Base-by-base conservation (phyloP, 345 rosid species). In the Syzygium jambos region DNA sequence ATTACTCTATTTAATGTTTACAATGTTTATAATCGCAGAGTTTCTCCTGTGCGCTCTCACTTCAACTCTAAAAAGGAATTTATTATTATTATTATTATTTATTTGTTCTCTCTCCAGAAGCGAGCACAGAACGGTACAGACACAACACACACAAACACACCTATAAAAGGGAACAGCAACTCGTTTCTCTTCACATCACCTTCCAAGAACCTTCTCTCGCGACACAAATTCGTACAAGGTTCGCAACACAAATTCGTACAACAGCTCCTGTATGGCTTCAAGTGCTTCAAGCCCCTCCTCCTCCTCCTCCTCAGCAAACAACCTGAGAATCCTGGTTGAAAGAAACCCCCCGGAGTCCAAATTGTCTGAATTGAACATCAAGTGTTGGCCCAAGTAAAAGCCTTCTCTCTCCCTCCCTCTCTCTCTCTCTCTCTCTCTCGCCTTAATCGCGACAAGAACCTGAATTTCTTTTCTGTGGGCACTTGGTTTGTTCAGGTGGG, bases 321-420 rank as follows among this genome's bases (percentile, higher is more conserved):
- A 88, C 87, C 92, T 93, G 30, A 89, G 94, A 87, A 94, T 96
- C 90, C 89, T 87, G 52, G 96, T 97, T 1, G 97, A 97, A 88
- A 93, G 86, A 59, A 95, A 93, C 88, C 97, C 98, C 84, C 86
- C 98, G 77, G 93, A 95, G 59, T 89, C 97, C 34, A 93, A 91
- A 61, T 94, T 97, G 51, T 89, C 91, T 13, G 96, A 96, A 86
- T 88, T 97, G 43, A 95, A 96, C 92, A 88, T 97, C 98, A 96
- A 95, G 94, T 94, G 95, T 86, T 97, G 99, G 98, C 98, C 99
- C 93, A 97, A 97, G 99, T 97, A 49, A 9, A 22, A 8, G 38
- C 54, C 54, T 52, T 54, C 68, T 51, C 89, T 73, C 56, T 82
- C 61, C 78, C 55, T 52, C 23, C 6, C 43, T 49, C 51, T 54